Base-by-base conservation (phyloP, 2,329 filamentous ascomycete species). In the Diplodia seriata region DNA sequence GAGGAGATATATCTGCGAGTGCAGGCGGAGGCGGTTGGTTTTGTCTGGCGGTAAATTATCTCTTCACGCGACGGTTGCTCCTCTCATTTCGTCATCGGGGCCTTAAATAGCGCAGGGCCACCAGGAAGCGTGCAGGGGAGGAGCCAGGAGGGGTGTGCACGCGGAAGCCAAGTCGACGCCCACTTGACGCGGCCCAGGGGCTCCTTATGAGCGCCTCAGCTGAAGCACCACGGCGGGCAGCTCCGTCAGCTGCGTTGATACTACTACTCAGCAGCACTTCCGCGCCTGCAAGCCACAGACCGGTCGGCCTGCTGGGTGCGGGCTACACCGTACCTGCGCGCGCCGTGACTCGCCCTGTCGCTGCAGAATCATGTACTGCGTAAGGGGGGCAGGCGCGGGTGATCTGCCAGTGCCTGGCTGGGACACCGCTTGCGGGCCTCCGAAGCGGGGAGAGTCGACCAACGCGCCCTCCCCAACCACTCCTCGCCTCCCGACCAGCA, bases 41-140 rank as follows among this genome's bases (percentile, higher is more conserved):
- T 66, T 59, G 64, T 57, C 40, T 57, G 53, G 64, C 54, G 64
- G 57, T 53, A 57, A 66, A 66, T 57, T 36, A 57, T 66, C 64
- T 31, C 38, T 67, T 67, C 65, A 67, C 54, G 54, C 65, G 43
- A 15, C 43, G 38, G 47, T 56, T 50, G 55, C 43, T 61, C 65
- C 65, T 67, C 49, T 61, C 54, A 67, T 67, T 59, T 67, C 65
- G 65, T 67, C 65, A 67, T 61, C 20, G 64, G 31, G 55, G 26
- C 43, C 56, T 61, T 53, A 61, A 67, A 67, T 67, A 38, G 40
- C 65, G 65, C 65, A 67, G 65, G 65, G 65, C 54, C 38, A 23
- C 65, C 65, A 50, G 33, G 31, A 51, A 36, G n/a, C 63, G 26
- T n/a, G 63, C 63, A 66, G 63, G 63, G 63, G 49, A 65, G 62